Evolutionary conservation across 306 rosid species (phyloP).

Genomic region (Abrus precatorius): DNA sequence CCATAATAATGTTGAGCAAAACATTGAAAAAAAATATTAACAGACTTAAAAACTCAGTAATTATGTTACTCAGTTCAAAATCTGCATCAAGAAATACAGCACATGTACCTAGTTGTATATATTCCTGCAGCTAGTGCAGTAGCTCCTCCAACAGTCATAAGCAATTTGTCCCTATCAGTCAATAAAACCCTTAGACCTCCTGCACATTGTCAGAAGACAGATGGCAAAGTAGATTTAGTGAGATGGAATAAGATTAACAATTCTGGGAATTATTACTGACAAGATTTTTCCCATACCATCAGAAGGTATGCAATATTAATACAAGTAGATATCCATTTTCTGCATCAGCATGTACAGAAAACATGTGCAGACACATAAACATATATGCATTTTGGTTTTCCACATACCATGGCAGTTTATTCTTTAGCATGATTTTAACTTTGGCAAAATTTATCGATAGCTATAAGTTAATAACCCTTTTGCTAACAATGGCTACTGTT

Average conservation of each 20-base stretch:
- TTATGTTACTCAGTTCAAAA: constrained; percentile 34
- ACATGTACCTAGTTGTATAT: constrained; percentile 86
- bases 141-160: constrained; percentile 97
- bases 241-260: constrained; percentile 28
- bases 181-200: constrained; percentile 87
- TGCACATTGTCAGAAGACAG: constrained; percentile 58
- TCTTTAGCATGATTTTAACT: not conserved
- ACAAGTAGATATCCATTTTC: constrained; percentile 12
- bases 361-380: constrained; percentile 2
- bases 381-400: constrained; percentile 8
- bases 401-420: constrained; percentile 11
- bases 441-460: not conserved
- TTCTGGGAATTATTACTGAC: constrained; percentile 8
- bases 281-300: constrained; percentile 13
- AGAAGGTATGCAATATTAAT: not conserved
- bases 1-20: constrained; percentile 6
- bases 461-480: constrained; percentile 1
- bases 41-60: constrained; percentile 8
- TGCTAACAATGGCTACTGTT: not conserved
- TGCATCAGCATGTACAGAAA: not conserved
- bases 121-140: constrained; percentile 99
- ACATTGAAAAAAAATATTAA: constrained; percentile 32
- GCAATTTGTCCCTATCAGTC: constrained; percentile 89
- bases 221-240: constrained; percentile 16
- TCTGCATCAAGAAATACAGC: constrained; percentile 37